Evolutionary conservation across 169 alveolate genomes (phyloP), one percentile per base, ranked within the genome.

Genomic region (Plasmodium inui): DNA sequence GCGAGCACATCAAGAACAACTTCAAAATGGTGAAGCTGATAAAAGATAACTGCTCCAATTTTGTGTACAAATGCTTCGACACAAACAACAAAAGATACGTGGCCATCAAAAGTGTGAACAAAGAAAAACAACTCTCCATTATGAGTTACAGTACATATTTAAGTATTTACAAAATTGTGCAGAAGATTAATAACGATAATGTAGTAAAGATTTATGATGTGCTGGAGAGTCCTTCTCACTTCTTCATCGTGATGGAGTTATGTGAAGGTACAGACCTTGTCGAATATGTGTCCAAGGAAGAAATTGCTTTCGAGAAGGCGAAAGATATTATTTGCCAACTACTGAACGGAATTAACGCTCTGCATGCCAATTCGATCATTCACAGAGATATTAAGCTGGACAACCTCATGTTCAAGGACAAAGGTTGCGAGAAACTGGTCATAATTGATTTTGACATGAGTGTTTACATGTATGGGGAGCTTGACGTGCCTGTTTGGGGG

Each of bases 261-360:
- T 88, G 94, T 61, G 94, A 88, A 79, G 94, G 94, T n/a, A 78
- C 82, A 14, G 94, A 88, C 82, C 82, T 88, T 32, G 94, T 88
- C 30, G 94, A 88, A 57, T 88, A 88, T 88, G 94, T 88, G 26
- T 88, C 94, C 3, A 88, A 88, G 1, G 90, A 88, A 79, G 82
- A 88, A 22, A 78, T 88, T 22, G 46, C 94, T 3, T 88, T 39
- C 82, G 94, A 88, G 37, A 88, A 88, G 71, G 82, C 74, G 5
- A 76, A 88, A 39, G 73, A 70, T 88, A 88, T 88, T 79, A 88
- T 88, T 39, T 88, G n/a, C 46, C 94, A 88, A 39, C 26, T 88
- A 6, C 32, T 88, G 37, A 88, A 44, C 34, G 94, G 94, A 37
- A 88, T 88, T 55, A 79, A 72, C 79, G 94, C 83, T 57, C 46